Conservation (phyloP, 83 land plant species). For the Thuja plicata region DNA sequence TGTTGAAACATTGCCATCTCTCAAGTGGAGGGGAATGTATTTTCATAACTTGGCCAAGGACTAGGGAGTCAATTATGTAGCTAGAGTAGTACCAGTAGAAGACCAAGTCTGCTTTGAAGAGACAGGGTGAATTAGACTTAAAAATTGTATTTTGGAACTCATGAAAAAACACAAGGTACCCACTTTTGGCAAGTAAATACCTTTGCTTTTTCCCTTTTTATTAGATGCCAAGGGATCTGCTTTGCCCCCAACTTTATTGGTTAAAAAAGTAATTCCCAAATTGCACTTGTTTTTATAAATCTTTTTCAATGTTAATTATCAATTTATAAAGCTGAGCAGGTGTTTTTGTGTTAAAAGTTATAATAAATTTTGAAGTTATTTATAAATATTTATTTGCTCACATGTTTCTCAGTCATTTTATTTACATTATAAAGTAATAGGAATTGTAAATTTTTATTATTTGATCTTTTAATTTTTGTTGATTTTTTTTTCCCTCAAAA, state of each 20-base stretch:
- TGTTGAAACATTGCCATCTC: no score
- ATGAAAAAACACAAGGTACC: background rate
- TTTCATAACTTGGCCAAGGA: no score
- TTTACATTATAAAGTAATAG: background rate
- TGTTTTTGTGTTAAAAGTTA: background rate
- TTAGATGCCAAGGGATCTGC: background rate
- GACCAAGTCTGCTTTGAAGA: background rate
- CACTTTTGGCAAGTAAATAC: background rate
- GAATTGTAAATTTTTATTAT: background rate
- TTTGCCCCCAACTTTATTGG: background rate
- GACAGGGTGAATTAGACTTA: background rate
- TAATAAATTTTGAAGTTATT: background rate
- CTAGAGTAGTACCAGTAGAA: no score
- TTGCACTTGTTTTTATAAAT: no score
- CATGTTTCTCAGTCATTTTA: background rate
- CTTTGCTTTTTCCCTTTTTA: background rate
- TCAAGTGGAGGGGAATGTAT: no score
- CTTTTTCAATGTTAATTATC: no score
- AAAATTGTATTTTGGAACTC: background rate
- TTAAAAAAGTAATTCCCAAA: background rate
- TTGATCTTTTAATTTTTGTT: background rate
- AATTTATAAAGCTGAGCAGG: background rate
- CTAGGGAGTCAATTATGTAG: no score
- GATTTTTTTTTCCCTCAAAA: background rate
- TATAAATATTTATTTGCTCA: background rate